Percentiles rank a stretch among this genome's conserved stretches.
Conservation (phyloP, 345 rosid genomes). For the Fremontodendron californicum region DNA sequence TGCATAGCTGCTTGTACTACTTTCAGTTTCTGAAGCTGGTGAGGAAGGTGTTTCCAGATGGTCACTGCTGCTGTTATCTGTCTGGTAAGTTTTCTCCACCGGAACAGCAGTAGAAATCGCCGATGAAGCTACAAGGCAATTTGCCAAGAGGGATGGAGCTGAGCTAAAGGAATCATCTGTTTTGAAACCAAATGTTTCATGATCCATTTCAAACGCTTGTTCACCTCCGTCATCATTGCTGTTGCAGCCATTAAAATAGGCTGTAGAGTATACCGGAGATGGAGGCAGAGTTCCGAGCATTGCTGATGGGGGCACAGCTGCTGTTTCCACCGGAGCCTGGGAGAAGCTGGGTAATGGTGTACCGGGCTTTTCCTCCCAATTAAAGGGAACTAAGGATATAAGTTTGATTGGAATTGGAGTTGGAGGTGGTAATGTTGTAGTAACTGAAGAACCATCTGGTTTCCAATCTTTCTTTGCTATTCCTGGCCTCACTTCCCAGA, state of each 20-base stretch:
- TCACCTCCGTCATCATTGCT: constrained; percentile 19
- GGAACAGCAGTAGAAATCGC: constrained; percentile 43
- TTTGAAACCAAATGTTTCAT: constrained; percentile 35
- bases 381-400: constrained; percentile 56
- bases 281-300: constrained; percentile 20
- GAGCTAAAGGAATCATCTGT: constrained; percentile 55
- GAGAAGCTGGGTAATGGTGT: constrained; percentile 42
- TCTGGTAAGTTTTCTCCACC: constrained; percentile 21
- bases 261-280: constrained; percentile 31
- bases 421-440: constrained; percentile 27
- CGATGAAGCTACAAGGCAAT: constrained; percentile 33
- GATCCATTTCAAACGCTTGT: constrained; percentile 25
- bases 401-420: constrained; percentile 45
- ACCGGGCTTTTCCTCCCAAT: constrained; percentile 74
- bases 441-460: constrained; percentile 32
- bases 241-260: not conserved
- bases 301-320: constrained; percentile 18
- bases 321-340: constrained; percentile 14
- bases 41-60: constrained; percentile 37
- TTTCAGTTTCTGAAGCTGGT: constrained; percentile 55
- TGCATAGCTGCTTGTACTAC: constrained; percentile 63
- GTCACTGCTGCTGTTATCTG: constrained; percentile 23
- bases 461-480: constrained; percentile 67
- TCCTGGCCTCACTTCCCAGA: constrained; percentile 84
- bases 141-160: constrained; percentile 44